A percentile compares a stretch with the other conserved stretches of the same genome.
phyloP scores from a whole-genome alignment of 305 asterid species.

The Fraxinus paxiana region DNA sequence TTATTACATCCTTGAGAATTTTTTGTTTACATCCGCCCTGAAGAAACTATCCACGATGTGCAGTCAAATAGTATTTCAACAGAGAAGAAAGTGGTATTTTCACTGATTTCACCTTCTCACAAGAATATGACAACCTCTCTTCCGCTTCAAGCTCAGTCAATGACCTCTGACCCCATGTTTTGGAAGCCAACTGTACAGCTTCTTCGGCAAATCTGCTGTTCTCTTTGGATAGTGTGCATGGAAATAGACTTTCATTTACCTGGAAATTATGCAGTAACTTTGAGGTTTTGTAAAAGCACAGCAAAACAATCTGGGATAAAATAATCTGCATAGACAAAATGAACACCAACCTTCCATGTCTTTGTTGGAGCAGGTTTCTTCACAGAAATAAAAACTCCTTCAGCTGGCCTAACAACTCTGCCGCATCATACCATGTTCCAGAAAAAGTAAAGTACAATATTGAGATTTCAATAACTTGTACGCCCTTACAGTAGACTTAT shows the following conservation, averaged over 20 bases:
- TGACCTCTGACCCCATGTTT: slow-evolving; percentile 86
- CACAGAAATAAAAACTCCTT: slow-evolving; percentile 82
- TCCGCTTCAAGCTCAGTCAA: slow-evolving; percentile 94
- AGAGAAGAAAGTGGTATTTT: slow-evolving; percentile 9
- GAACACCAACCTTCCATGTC: slow-evolving; percentile 78
- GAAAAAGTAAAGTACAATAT: slow-evolving; percentile 21
- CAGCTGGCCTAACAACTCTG: slow-evolving; percentile 89
- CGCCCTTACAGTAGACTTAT: slow-evolving; percentile 12
- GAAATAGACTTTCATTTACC: slow-evolving; percentile 87
- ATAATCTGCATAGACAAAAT: slow-evolving; percentile 26
- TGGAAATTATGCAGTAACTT: slow-evolving; percentile 33
- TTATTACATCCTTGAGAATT: neutral
- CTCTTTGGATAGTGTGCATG: slow-evolving; percentile 73
- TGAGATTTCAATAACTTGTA: slow-evolving; percentile 17
- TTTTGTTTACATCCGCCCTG: slow-evolving; percentile 5
- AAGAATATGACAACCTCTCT: slow-evolving; percentile 87
- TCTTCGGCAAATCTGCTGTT: slow-evolving; percentile 70
- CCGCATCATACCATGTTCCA: slow-evolving; percentile 30
- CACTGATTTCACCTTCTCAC: slow-evolving; percentile 75
- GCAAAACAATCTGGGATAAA: slow-evolving; percentile 16
- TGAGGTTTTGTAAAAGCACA: slow-evolving; percentile 16
- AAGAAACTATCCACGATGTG: slow-evolving; percentile 10
- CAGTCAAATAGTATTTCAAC: slow-evolving; percentile 13
- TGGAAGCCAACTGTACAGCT: slow-evolving; percentile 76
- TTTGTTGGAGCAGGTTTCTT: slow-evolving; percentile 78